Base-by-base conservation (phyloP, 2,329 filamentous ascomycete genomes). In the Fusarium nematophilum region DNA sequence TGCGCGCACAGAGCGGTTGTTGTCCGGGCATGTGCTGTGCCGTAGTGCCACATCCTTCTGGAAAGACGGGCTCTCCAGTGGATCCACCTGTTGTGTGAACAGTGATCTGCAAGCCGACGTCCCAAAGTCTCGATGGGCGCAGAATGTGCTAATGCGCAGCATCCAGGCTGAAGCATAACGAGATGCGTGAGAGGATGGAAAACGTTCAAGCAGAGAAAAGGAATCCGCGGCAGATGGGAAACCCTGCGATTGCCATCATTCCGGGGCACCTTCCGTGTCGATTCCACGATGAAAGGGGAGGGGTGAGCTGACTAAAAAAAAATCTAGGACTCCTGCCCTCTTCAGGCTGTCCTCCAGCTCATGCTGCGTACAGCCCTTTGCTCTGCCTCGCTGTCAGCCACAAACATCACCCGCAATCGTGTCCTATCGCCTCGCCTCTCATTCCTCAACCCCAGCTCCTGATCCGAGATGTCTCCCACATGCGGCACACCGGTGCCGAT, bases 101-200 rank as follows among this genome's bases (percentile, higher is more conserved):
- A 21, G 21, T 21, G 27, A 37, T 62, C 34, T 54, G 30, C 26
- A 49, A 29, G n/a, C 29, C 36, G 48, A 31, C 52, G 52, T 57
- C 39, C 34, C 14, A 51, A 53, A 34, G 29, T 40, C 30, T 21
- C 18, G 10, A 27, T 42, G 33, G 29, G 40, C 21, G 21, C 21
- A 21, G 21, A 21, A 21, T 21, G 21, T 57, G 38, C 47, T 51
- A 57, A 64, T 57, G 60, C 52, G 26, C 57, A 38, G 51, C 60
- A 64, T 64, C 45, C 21, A 44, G 56, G 59, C 55, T 57, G 14
- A 47, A 42, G 25, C 49, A 51, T 62, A 25, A 42, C 29, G 8
- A 55, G 43, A 36, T 62, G 59, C 59, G 50, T 33, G 27, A 31
- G 27, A 39, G 47, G 34, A 36, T 47, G 34, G 23, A 18, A 43